Evolutionary conservation across 164 flowering plant species (phyloP).

Genomic region (Vitis vinifera): ASM3070453v1 NC_081810.1:13393001-13393500

Average conservation of each 20-base stretch:
- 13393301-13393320: constrained; percentile 89
- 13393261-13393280: constrained; percentile 99
- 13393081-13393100: too few species aligned
- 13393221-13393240: constrained; percentile 99
- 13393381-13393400: constrained; percentile 99
- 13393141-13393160: neutral
- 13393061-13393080: too few species aligned
- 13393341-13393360: constrained; percentile 98
- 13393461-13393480: too few species aligned
- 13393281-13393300: constrained; percentile 93
- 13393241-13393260: constrained; percentile 91
- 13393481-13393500: neutral
- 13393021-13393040: neutral
- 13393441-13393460: constrained; percentile 14
- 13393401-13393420: constrained; percentile 98
- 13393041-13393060: too few species aligned
- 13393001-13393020: neutral
- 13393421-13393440: constrained; percentile 99
- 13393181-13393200: constrained; percentile 47
- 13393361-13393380: constrained; percentile 99
- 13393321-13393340: constrained; percentile 91
- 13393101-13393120: too few species aligned
- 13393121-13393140: too few species aligned
- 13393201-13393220: constrained; percentile 92
- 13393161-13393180: neutral